Evolutionary conservation across 2,329 filamentous ascomycete species (phyloP).

Genomic region (Cladosporium colombiae): DNA sequence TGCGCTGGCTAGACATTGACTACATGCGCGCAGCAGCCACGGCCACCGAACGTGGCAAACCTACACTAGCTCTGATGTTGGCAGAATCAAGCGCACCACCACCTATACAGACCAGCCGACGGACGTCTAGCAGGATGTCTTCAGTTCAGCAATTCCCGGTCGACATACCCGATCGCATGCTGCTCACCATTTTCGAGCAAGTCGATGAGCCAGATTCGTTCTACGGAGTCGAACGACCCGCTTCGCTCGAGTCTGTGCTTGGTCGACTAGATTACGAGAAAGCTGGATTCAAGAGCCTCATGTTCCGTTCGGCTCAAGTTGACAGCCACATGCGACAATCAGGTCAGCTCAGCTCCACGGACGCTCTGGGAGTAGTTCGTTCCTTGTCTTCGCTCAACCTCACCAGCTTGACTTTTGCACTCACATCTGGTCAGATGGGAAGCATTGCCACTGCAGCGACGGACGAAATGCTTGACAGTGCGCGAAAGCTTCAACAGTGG

Average conservation of each 20-base stretch:
- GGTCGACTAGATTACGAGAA: slow-evolving; percentile 85
- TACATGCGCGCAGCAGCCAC: slow-evolving; percentile 68
- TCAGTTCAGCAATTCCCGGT: slow-evolving; percentile 37
- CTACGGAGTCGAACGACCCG: slow-evolving; percentile 81
- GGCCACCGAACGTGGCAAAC: slow-evolving; percentile 77
- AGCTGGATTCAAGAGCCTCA: slow-evolving; percentile 80
- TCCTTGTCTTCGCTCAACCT: slow-evolving; percentile 80
- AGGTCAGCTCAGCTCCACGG: slow-evolving; percentile 57
- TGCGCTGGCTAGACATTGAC: slow-evolving; percentile 84
- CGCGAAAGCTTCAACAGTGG: slow-evolving; percentile 85
- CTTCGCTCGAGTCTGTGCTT: slow-evolving; percentile 75
- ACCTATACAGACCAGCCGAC: slow-evolving; percentile 42
- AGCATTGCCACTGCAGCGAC: slow-evolving; percentile 59
- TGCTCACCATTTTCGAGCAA: slow-evolving; percentile 83
- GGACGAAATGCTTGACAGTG: slow-evolving; percentile 75
- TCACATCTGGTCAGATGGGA: slow-evolving; percentile 65
- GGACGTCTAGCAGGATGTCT: slow-evolving; percentile 31
- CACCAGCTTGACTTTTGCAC: slow-evolving; percentile 78
- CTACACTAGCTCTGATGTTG: slow-evolving; percentile 81
- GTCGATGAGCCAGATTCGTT: slow-evolving; percentile 96
- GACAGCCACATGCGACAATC: slow-evolving; percentile 75
- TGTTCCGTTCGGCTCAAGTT: slow-evolving; percentile 87
- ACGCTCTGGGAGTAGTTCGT: slow-evolving; percentile 70
- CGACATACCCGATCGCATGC: slow-evolving; percentile 61
- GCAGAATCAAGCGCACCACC: slow-evolving; percentile 55